These are phyloP conservation scores for Berkeleyomyces basicola DNA, from an alignment of 2,329 filamentous ascomycete species.

Conservation along the genomic window DNA sequence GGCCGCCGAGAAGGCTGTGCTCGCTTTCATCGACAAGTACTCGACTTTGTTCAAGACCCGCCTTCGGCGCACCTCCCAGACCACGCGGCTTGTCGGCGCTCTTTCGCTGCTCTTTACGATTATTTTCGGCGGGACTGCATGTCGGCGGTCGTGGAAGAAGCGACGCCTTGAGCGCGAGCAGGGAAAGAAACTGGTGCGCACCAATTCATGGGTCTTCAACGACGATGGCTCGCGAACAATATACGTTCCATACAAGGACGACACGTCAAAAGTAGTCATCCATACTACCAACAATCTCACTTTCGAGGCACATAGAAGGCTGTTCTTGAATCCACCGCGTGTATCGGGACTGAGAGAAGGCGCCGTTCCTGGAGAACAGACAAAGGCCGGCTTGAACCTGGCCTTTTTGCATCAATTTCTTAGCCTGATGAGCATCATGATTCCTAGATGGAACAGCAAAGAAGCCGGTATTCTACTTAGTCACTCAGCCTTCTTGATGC, in stretches of 20 bases:
- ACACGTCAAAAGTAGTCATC: conserved; percentile 82
- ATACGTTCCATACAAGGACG: conserved; percentile 80
- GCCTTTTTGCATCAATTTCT: conserved; percentile 95
- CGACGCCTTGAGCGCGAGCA: conserved; percentile 65
- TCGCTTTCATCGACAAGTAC: conserved; percentile 46
- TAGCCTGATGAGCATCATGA: conserved; percentile 92
- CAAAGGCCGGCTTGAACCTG: conserved; percentile 85
- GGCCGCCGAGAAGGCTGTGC: conserved; percentile 49
- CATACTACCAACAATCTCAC: conserved; percentile 79
- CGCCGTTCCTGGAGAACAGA: conserved; percentile 68
- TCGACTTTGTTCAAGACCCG: conserved; percentile 33
- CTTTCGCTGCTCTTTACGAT: conserved; percentile 63
- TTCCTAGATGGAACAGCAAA: conserved; percentile 88
- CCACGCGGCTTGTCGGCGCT: conserved; percentile 58
- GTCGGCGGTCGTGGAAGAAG: conserved; percentile 59
- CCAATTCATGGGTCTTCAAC: conserved; percentile 82
- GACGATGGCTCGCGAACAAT: conserved; percentile 93
- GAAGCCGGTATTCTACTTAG: conserved; percentile 81
- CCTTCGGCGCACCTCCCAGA: conserved; percentile 48
- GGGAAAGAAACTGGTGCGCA: conserved; percentile 63
- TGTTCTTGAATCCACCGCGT: conserved; percentile 82
- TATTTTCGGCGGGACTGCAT: conserved; percentile 61
- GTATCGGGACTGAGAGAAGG: conserved; percentile 62
- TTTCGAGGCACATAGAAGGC: conserved; percentile 84
- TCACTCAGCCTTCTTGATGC: conserved; percentile 75